Percentiles rank a stretch among this genome's conserved stretches.
phyloP scores from a whole-genome alignment of 768 basidiomycete genomes.

The Boletus rubescentipes region DNA sequence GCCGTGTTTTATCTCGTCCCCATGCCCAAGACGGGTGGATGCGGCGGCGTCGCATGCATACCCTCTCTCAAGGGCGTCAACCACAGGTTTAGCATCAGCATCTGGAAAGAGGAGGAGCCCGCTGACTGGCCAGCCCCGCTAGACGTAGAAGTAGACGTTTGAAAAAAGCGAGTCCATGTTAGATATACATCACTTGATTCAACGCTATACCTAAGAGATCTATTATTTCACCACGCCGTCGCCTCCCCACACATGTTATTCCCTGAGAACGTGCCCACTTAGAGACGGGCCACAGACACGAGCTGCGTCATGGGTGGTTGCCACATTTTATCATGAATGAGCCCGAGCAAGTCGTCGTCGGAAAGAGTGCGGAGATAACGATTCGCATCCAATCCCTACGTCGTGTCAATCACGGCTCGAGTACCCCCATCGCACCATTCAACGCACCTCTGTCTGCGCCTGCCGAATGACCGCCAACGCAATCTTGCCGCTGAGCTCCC shows the following conservation, averaged over 20 bases:
- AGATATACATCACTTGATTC: not conserved
- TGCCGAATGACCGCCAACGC: slow-evolving; percentile 61
- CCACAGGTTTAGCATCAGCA: slow-evolving; percentile 75
- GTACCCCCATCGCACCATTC: not conserved
- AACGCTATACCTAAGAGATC: slow-evolving; percentile 5
- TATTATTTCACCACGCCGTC: too few relatives aligned
- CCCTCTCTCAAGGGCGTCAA: slow-evolving; percentile 85
- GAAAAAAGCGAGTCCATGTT: slow-evolving; percentile 5
- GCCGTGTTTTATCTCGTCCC: slow-evolving; percentile 75
- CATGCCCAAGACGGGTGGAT: slow-evolving; percentile 82
- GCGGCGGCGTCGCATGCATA: slow-evolving; percentile 73
- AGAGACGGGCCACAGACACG: slow-evolving; percentile 15
- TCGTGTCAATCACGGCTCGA: not conserved
- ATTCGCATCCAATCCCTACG: slow-evolving; percentile 43
- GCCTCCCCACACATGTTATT: too few relatives aligned
- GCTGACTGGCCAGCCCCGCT: slow-evolving; percentile 13
- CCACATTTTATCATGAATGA: slow-evolving; percentile 60
- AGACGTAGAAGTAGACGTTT: slow-evolving; percentile 30
- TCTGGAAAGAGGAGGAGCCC: slow-evolving; percentile 48
- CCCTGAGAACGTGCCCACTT: slow-evolving; percentile 6
- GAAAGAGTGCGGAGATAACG: slow-evolving; percentile 45
- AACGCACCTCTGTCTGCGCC: slow-evolving; percentile 61
- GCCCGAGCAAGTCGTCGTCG: slow-evolving; percentile 46
- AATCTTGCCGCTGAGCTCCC: slow-evolving; percentile 63
- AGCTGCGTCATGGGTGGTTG: slow-evolving; percentile 32